A percentile compares a stretch with the other conserved stretches of the same genome.
phyloP scores from a whole-genome alignment of 2,329 filamentous ascomycete genomes.

The Drechslerella stenobrocha region DNA sequence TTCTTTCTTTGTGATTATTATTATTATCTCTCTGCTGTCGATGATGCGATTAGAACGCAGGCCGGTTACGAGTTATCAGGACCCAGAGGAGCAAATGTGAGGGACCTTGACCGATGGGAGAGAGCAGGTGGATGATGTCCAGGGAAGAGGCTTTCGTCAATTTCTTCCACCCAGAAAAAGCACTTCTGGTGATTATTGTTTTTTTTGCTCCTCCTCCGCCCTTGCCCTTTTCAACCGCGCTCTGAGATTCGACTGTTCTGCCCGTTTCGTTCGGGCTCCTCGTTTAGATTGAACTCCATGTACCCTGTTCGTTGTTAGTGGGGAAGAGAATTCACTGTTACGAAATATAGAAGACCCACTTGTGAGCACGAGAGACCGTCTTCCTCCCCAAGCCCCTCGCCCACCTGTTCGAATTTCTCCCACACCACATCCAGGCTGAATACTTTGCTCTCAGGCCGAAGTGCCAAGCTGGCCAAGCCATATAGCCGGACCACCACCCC shows the following conservation, averaged over 20 bases:
- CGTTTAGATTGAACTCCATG: slow-evolving; percentile 49
- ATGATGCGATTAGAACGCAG: slow-evolving; percentile 45
- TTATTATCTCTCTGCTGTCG: slow-evolving; percentile 34
- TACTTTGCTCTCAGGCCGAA: slow-evolving; percentile 32
- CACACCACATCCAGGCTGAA: slow-evolving; percentile 42
- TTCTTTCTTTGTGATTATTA: slow-evolving; percentile 34
- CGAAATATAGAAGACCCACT: slow-evolving; percentile 38
- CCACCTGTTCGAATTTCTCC: slow-evolving; percentile 28
- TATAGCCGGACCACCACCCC: slow-evolving; percentile 30
- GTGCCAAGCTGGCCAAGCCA: slow-evolving; percentile 29
- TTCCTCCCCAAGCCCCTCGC: slow-evolving; percentile 38
- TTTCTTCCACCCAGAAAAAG: slow-evolving; percentile 40
- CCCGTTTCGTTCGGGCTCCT: slow-evolving; percentile 36
- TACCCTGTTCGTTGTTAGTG: slow-evolving; percentile 45
- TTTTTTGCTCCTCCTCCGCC: slow-evolving; percentile 19
- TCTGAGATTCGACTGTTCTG: slow-evolving; percentile 21
- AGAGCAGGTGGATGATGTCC: slow-evolving; percentile 47
- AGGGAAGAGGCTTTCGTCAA: slow-evolving; percentile 48
- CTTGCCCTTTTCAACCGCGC: slow-evolving; percentile 43
- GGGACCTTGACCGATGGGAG: slow-evolving; percentile 41
- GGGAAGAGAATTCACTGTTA: slow-evolving; percentile 36
- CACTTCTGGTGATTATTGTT: slow-evolving; percentile 35
- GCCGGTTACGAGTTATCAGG: slow-evolving; percentile 34
- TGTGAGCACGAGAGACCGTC: slow-evolving; percentile 37
- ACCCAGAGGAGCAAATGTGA: slow-evolving; percentile 38